phyloP scores from a whole-genome alignment of 208 protist species.

The Lotmaria passim region DNA sequence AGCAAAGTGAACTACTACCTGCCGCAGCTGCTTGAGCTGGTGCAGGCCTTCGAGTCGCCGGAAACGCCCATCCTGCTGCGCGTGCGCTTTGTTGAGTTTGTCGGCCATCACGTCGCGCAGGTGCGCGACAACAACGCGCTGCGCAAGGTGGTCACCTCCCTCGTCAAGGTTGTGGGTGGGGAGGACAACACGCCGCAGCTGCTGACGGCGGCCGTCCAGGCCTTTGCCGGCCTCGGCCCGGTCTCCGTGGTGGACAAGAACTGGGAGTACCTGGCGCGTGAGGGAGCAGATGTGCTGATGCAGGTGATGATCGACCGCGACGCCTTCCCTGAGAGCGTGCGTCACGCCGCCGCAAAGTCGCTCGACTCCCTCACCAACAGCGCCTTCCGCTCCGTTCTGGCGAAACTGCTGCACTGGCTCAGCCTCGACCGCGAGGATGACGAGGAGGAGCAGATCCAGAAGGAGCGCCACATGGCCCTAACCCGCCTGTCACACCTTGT shows the following conservation, averaged over 20 bases:
- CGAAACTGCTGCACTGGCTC: conserved; percentile 89
- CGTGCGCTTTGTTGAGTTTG: conserved; percentile 79
- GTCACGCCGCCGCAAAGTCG: conserved; percentile 64
- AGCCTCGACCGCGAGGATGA: conserved; percentile 87
- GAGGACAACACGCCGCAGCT: conserved; percentile 80
- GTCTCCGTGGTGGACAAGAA: conserved; percentile 83
- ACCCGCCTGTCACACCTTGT: conserved; percentile 54
- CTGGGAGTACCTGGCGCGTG: conserved; percentile 82
- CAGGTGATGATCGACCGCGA: conserved; percentile 85
- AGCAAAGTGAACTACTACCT: conserved; percentile 64
- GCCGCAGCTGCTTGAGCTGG: conserved; percentile 54
- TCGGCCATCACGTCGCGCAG: conserved; percentile 56
- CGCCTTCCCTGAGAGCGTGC: conserved; percentile 76
- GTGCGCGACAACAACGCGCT: conserved; percentile 74
- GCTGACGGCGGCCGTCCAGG: conserved; percentile 77
- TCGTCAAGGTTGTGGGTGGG: conserved; percentile 81
- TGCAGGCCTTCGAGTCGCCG: conserved; percentile 63
- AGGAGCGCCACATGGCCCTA: conserved; percentile 83
- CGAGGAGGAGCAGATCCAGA: conserved; percentile 72
- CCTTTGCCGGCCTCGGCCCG: conserved; percentile 74
- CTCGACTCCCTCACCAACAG: conserved; percentile 74
- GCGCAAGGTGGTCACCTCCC: conserved; percentile 78
- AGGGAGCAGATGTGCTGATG: conserved; percentile 88
- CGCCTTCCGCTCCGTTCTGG: conserved; percentile 77
- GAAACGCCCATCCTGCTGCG: conserved; percentile 74